phyloP scores from a whole-genome alignment of 108 stramenopile species.

The Poteriospumella lacustris region DNA sequence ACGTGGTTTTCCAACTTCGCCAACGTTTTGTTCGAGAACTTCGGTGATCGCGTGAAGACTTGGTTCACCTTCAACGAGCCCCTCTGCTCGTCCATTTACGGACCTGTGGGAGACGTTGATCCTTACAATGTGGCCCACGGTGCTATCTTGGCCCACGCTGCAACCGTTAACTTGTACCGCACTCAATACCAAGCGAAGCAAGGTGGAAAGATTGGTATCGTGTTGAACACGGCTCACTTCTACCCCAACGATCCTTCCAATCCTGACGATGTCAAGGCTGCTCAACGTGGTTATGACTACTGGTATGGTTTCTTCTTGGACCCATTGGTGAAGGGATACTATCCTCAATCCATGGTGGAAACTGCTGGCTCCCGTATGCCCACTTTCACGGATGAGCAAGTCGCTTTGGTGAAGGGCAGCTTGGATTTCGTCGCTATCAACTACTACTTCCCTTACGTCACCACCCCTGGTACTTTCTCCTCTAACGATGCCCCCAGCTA shows the following conservation, averaged over 20 bases:
- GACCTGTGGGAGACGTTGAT: constrained; percentile 64
- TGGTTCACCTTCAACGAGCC: constrained; percentile 91
- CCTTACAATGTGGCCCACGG: constrained; percentile 1
- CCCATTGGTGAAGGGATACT: constrained; percentile 62
- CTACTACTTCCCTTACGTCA: constrained; percentile 56
- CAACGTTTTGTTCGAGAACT: constrained; percentile 67
- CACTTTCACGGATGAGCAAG: not conserved
- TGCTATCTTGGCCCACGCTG: constrained; percentile 15
- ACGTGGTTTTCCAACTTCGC: constrained; percentile 85
- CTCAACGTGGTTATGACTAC: not conserved
- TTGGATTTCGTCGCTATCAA: constrained; percentile 84
- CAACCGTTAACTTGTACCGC: not conserved
- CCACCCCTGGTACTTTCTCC: not conserved
- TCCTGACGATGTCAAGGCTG: not conserved
- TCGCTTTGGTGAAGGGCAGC: constrained; percentile 49
- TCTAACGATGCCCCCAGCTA: not conserved
- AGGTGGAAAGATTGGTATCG: not conserved
- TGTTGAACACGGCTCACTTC: not conserved
- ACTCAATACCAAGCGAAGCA: not conserved
- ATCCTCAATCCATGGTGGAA: constrained; percentile 68
- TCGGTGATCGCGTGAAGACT: constrained; percentile 80
- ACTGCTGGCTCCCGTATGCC: constrained; percentile 62
- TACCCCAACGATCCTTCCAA: constrained; percentile 3
- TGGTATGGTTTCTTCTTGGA: constrained; percentile 38
- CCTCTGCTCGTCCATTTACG: constrained; percentile 72